Conservation (phyloP, 768 basidiomycete genomes). For the Suillus ampliporus region DNA sequence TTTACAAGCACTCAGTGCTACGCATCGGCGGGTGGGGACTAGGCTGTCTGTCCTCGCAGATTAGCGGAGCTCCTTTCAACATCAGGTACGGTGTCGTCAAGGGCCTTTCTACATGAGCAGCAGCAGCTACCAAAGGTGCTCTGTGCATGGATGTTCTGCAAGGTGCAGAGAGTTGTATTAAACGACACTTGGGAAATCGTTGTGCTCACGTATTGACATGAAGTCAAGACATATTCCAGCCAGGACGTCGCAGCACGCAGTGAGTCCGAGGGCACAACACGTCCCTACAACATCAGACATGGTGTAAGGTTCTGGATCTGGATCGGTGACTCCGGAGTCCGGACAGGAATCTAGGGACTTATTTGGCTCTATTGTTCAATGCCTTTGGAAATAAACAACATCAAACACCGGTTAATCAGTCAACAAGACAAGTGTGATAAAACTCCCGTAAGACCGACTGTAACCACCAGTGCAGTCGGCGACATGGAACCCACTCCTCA, state of each 20-base stretch:
- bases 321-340: no score
- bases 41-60: constrained; percentile 28
- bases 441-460: background rate
- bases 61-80: constrained; percentile 27
- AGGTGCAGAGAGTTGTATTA: no score
- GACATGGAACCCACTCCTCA: constrained; percentile 34
- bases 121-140: constrained; percentile 32
- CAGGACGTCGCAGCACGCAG: constrained; percentile 29
- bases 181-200: background rate
- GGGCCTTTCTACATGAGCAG: constrained; percentile 14
- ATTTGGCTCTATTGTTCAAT: constrained; percentile 14
- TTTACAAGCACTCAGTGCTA: background rate
- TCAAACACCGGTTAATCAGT: constrained; percentile 10
- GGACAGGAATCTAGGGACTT: background rate
- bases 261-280: constrained; percentile 23
- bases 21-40: constrained; percentile 31
- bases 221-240: constrained; percentile 31
- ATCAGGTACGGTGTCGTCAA: background rate
- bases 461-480: constrained; percentile 15
- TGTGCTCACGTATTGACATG: constrained; percentile 25
- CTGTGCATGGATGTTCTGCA: constrained; percentile 30
- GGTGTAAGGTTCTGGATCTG: background rate
- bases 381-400: constrained; percentile 16
- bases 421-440: constrained; percentile 1
- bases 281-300: constrained; percentile 30